These are phyloP conservation scores for Pilobolus umbonatus DNA, from an alignment of 192 early-diverging fungal species.

Conservation along the genomic window DNA sequence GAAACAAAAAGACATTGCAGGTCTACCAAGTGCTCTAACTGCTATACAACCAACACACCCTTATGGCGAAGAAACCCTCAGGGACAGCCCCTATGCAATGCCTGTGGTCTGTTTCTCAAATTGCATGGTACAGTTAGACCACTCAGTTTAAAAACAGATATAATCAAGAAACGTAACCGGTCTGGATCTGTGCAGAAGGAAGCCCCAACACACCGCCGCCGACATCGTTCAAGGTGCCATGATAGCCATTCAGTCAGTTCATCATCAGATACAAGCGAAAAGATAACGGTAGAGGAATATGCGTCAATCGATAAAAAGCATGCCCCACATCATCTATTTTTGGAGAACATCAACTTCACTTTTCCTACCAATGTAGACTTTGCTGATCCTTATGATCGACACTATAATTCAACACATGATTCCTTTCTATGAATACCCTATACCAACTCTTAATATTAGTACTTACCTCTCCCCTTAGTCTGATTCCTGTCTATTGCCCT, in stretches of 20 bases:
- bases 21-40: constrained; percentile 65
- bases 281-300: no score
- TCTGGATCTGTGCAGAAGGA: no score
- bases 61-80: constrained; percentile 84
- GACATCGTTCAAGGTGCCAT: no score
- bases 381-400: no score
- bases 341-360: no score
- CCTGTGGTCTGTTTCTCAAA: constrained; percentile 91
- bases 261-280: no score
- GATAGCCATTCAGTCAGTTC: no score
- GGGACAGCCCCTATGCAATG: constrained; percentile 88
- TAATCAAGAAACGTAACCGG: constrained; percentile 84
- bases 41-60: constrained; percentile 75
- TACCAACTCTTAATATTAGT: neutral
- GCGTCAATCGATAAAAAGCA: no score
- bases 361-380: constrained; percentile 5
- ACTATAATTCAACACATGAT: no score
- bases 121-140: constrained; percentile 84
- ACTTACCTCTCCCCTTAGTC: neutral
- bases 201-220: no score
- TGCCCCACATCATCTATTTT: no score
- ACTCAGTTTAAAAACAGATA: constrained; percentile 73
- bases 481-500: neutral
- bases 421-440: neutral
- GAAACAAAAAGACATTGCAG: no score